Conservation (phyloP, 345 rosid genomes). For the Psidium guajava region DNA sequence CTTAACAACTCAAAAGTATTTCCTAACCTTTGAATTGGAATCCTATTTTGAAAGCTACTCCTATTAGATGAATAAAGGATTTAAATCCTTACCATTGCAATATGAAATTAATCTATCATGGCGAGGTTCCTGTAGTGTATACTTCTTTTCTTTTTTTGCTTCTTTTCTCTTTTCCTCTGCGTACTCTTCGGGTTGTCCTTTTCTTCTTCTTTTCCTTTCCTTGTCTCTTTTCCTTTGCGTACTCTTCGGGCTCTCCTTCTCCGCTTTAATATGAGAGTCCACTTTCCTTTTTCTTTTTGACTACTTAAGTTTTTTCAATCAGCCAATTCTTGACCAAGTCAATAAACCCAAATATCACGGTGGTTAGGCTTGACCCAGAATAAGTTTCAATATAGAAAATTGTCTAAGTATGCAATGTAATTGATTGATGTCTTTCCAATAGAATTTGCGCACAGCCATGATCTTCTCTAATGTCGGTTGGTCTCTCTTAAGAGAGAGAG, state of each 20-base stretch:
- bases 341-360: not conserved
- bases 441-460: not conserved
- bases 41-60: not conserved
- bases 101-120: not conserved
- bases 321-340: not conserved
- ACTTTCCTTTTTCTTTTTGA: not conserved
- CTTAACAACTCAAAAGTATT: not conserved
- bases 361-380: not conserved
- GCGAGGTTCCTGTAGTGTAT: rapidly evolving
- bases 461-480: not conserved
- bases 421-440: no score
- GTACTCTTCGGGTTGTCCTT: not conserved
- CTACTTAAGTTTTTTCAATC: not conserved
- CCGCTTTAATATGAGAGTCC: not conserved
- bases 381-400: not conserved
- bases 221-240: not conserved
- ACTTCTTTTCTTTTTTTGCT: not conserved
- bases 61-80: not conserved
- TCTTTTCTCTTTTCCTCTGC: not conserved
- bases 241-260: not conserved
- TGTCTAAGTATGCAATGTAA: not conserved
- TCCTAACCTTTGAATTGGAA: no score
- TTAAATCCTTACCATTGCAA: no score
- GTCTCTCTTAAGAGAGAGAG: not conserved
- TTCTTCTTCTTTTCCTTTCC: not conserved